phyloP scores from a whole-genome alignment of 768 basidiomycete species.

The Polyporus arcularius region DNA sequence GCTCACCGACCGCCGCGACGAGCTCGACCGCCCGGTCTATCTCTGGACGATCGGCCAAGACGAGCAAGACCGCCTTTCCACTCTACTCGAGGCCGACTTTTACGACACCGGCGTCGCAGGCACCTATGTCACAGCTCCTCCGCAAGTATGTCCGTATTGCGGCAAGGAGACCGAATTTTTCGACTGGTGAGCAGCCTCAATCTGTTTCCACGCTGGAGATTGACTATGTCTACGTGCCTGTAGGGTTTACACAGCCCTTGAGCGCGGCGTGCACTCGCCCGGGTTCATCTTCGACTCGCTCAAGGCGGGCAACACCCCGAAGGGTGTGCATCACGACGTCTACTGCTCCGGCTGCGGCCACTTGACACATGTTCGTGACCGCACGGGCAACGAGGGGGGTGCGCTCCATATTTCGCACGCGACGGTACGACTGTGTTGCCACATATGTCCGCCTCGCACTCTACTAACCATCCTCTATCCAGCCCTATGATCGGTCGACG shows the following conservation, averaged over 20 bases:
- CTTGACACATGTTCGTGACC: conserved; percentile 6
- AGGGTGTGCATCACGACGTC: conserved; percentile 18
- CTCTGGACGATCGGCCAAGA: neutral
- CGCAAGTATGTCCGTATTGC: conserved; percentile 3
- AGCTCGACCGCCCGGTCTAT: neutral
- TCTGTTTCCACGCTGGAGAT: neutral
- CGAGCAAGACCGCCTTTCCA: conserved; percentile 7
- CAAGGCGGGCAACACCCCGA: conserved; percentile 3
- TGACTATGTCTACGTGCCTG: neutral
- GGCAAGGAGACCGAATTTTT: conserved; percentile 21
- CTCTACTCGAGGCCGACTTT: conserved; percentile 11
- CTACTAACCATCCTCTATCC: neutral
- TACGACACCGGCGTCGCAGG: neutral
- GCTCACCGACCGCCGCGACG: neutral
- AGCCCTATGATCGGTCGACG: conserved; percentile 5
- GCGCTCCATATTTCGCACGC: conserved; percentile 6
- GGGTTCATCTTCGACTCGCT: conserved; percentile 19
- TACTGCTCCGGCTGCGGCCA: conserved; percentile 21
- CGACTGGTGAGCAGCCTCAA: conserved; percentile 11
- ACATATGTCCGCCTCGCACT: no score
- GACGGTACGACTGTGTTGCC: neutral
- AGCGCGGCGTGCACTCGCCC: conserved; percentile 16
- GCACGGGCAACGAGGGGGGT: conserved; percentile 4
- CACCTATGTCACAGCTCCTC: conserved; percentile 1
- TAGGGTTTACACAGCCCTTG: conserved; percentile 19